A percentile compares a stretch with the other conserved stretches of the same genome.
These are phyloP conservation scores for Saposhnikovia divaricata DNA, from an alignment of 129 eudicot genomes.

Conservation along the genomic window DNA sequence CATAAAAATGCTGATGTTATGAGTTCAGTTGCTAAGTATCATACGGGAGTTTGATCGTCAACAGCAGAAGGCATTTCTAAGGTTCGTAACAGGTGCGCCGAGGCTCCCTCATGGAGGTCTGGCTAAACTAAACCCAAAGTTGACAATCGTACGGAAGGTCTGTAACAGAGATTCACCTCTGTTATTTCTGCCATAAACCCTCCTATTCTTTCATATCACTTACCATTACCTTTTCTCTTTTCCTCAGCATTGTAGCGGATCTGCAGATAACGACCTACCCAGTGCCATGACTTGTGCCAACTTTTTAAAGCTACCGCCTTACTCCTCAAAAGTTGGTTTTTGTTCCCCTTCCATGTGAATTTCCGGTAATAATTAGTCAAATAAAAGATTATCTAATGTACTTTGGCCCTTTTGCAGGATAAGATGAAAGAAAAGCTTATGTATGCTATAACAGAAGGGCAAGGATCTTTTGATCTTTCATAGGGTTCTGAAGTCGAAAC, in stretches of 20 bases:
- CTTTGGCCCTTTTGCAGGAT: conserved; percentile 38
- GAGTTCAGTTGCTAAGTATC: conserved; percentile 62
- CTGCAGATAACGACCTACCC: conserved; percentile 71
- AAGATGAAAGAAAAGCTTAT: conserved; percentile 79
- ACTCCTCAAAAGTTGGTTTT: conserved; percentile 64
- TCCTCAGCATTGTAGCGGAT: conserved; percentile 53
- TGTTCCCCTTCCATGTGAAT: neutral
- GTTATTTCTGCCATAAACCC: neutral
- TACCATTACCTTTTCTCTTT: neutral
- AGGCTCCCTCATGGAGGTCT: conserved; percentile 94
- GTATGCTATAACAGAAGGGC: conserved; percentile 90
- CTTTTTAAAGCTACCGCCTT: conserved; percentile 89
- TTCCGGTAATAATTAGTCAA: neutral
- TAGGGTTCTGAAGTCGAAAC: conserved; percentile 15
- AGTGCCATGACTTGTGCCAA: conserved; percentile 99
- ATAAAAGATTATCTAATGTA: neutral
- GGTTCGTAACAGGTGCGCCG: conserved; percentile 94
- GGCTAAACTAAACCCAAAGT: conserved; percentile 84
- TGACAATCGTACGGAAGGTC: conserved; percentile 94
- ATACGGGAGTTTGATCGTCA: conserved; percentile 57
- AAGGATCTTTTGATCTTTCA: conserved; percentile 94
- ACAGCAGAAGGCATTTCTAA: conserved; percentile 73
- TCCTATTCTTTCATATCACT: neutral
- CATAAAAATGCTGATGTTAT: neutral
- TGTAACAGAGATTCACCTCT: conserved; percentile 2